Percentiles rank a stretch among this genome's conserved stretches.
Evolutionary conservation across 2,329 filamentous ascomycete genomes (phyloP).

Genomic region (Aspergillus oerlinghausenensis): DNA sequence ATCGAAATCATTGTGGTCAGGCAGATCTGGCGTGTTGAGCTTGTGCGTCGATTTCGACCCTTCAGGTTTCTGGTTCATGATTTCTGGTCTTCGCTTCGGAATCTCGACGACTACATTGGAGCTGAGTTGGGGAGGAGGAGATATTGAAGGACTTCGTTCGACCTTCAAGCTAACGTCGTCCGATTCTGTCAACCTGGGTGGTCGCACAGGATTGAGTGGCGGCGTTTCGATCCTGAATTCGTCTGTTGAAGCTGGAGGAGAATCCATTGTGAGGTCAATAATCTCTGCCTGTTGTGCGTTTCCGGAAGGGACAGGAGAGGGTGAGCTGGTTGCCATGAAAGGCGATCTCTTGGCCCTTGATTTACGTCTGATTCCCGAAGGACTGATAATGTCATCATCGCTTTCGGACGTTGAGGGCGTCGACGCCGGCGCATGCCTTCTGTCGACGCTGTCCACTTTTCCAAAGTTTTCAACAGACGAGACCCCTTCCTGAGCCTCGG

Average conservation of each 20-base stretch:
- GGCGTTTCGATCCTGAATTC: conserved; percentile 32
- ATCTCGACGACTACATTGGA: conserved; percentile 6
- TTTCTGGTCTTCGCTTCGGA: background rate
- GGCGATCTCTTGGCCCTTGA: conserved; percentile 3
- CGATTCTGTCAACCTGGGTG: conserved; percentile 4
- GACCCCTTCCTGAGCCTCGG: background rate
- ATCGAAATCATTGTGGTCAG: conserved; percentile 20
- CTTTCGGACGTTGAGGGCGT: conserved; percentile 15
- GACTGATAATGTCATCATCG: conserved; percentile 21
- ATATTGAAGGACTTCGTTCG: conserved; percentile 13
- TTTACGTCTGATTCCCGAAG: conserved; percentile 15
- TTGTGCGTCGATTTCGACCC: background rate
- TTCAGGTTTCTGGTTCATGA: background rate
- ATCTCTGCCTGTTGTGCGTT: background rate
- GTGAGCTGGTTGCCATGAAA: conserved; percentile 10
- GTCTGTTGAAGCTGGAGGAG: conserved; percentile 9
- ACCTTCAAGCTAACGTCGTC: conserved; percentile 3
- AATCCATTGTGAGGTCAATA: background rate
- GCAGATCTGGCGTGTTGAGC: conserved; percentile 2
- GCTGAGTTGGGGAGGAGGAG: conserved; percentile 11
- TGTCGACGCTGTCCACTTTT: background rate
- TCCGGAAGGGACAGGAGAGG: background rate
- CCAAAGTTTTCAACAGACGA: background rate
- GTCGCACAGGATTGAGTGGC: conserved; percentile 28
- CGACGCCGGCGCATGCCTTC: background rate